phyloP scores from a whole-genome alignment of 306 rosid species.

The Vicia villosa region DNA sequence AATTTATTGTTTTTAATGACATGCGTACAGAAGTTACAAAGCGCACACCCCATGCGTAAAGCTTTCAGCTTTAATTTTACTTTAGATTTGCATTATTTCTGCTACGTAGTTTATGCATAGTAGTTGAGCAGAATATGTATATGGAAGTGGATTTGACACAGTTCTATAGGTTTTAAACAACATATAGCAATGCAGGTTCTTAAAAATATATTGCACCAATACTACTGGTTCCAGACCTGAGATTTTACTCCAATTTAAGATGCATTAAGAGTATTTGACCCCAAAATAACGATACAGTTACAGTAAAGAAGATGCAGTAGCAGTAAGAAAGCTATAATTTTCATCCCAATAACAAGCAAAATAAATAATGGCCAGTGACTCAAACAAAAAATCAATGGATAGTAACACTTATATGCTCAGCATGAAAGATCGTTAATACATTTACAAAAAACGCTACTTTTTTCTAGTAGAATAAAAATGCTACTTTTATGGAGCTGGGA shows the following conservation, averaged over 20 bases:
- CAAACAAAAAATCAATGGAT: neutral
- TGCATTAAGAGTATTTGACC: neutral
- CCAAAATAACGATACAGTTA: no score
- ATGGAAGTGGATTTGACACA: neutral
- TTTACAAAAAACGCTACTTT: slow-evolving; percentile 16
- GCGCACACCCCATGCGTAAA: neutral
- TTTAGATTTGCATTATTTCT: neutral
- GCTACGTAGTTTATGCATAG: neutral
- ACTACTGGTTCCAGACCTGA: neutral
- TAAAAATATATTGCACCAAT: neutral
- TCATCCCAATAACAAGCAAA: neutral
- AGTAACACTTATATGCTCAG: slow-evolving; percentile 7
- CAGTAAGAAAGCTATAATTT: neutral
- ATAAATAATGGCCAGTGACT: neutral
- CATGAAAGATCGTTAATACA: slow-evolving; percentile 2
- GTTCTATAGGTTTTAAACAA: neutral
- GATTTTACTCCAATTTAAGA: slow-evolving; percentile 8
- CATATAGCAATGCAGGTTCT: no score
- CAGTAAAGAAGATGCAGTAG: neutral
- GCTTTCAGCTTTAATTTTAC: neutral
- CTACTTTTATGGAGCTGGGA: slow-evolving; percentile 24
- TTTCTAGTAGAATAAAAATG: neutral
- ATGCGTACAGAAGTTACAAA: neutral
- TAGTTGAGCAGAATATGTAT: neutral
- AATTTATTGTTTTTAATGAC: no score